Evolutionary conservation across 129 eudicot species (phyloP).

Genomic region (Arctium lappa): DNA sequence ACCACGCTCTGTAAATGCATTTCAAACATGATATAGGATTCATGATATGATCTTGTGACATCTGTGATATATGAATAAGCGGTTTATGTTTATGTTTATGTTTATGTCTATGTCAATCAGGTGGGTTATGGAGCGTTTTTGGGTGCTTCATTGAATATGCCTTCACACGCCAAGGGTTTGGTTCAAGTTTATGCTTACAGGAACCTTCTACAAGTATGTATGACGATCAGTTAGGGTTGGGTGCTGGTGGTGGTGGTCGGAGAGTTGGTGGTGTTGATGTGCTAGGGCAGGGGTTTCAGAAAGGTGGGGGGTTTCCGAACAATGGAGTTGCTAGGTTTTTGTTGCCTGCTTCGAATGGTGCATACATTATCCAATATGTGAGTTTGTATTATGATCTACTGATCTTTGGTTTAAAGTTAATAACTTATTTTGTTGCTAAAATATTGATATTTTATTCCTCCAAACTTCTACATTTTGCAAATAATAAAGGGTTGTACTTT

Average conservation of each 20-base stretch:
- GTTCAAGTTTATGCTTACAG: too few relatives aligned
- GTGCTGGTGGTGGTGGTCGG: constrained; percentile 37
- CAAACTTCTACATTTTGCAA: background rate
- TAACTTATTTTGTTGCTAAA: background rate
- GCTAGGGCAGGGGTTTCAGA: constrained; percentile 56
- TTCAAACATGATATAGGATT: too few relatives aligned
- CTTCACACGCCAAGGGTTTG: too few relatives aligned
- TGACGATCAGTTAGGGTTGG: constrained; percentile 79
- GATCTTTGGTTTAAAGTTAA: background rate
- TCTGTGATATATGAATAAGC: too few relatives aligned
- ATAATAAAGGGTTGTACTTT: background rate
- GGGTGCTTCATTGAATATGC: too few relatives aligned
- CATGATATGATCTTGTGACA: too few relatives aligned
- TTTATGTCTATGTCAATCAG: too few relatives aligned
- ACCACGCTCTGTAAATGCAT: too few relatives aligned
- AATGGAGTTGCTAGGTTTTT: constrained; percentile 66
- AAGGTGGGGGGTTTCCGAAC: constrained; percentile 35
- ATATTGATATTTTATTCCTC: background rate
- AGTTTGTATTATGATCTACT: background rate
- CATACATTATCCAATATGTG: constrained; percentile 69
- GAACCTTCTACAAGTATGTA: too few relatives aligned
- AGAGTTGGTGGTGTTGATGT: constrained; percentile 36
- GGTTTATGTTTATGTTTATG: too few relatives aligned
- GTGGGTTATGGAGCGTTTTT: too few relatives aligned
- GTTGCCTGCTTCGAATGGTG: constrained; percentile 93